phyloP scores from a whole-genome alignment of 2,329 filamentous ascomycete genomes.

The Aspergillus oerlinghausenensis region DNA sequence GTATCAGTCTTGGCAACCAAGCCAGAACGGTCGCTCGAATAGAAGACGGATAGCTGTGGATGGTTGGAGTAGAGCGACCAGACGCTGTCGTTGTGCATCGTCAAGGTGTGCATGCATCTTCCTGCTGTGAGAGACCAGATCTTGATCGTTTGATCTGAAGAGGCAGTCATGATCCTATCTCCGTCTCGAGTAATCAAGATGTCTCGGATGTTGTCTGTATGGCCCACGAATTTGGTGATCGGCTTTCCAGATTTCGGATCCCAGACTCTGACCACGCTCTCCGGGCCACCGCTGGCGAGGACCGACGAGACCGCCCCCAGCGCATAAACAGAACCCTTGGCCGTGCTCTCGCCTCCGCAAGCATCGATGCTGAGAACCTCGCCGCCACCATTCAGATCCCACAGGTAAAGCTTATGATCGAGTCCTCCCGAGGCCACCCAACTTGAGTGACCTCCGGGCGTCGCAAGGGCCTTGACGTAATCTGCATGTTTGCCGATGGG shows the following conservation, averaged over 20 bases:
- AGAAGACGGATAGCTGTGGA: constrained; percentile 81
- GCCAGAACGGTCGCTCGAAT: constrained; percentile 88
- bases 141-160: constrained; percentile 95
- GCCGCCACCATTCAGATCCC: constrained; percentile 85
- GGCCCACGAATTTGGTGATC: constrained; percentile 93
- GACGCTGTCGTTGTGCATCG: constrained; percentile 98
- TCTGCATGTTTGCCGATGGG: constrained; percentile 91
- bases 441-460: constrained; percentile 63
- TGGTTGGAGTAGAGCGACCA: constrained; percentile 93
- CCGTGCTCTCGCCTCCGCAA: constrained; percentile 68
- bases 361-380: constrained; percentile 79
- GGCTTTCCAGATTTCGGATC: constrained; percentile 83
- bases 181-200: constrained; percentile 85
- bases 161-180: constrained; percentile 88
- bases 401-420: constrained; percentile 85
- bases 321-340: constrained; percentile 95
- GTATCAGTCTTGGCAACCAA: constrained; percentile 96
- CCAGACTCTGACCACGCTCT: constrained; percentile 89
- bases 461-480: constrained; percentile 91
- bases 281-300: constrained; percentile 86
- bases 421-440: constrained; percentile 95
- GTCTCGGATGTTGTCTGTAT: constrained; percentile 89
- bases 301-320: constrained; percentile 74
- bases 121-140: constrained; percentile 95
- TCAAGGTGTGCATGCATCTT: constrained; percentile 94